phyloP scores from a whole-genome alignment of 495 filamentous ascomycete genomes.

The Neurospora sp. region DNA sequence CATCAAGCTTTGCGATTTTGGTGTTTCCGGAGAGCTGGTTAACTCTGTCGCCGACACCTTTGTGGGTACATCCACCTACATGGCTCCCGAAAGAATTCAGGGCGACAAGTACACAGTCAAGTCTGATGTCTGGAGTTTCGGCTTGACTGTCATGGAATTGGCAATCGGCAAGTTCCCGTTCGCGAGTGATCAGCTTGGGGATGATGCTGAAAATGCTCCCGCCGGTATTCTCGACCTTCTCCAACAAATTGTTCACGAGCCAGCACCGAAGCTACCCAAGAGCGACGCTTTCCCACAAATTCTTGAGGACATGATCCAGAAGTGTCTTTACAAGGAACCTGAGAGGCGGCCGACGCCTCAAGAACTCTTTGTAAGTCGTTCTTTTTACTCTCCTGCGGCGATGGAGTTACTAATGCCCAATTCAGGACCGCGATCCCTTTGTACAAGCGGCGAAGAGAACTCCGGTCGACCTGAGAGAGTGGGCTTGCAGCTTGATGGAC shows the following conservation, averaged over 20 bases:
- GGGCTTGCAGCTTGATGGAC: constrained; percentile 87
- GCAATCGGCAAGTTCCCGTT: constrained; percentile 97
- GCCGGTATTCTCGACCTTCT: constrained; percentile 93
- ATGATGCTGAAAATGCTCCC: constrained; percentile 60
- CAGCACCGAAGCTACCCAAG: constrained; percentile 85
- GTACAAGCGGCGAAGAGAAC: constrained; percentile 92
- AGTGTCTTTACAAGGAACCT: constrained; percentile 82
- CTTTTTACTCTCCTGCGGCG: not conserved
- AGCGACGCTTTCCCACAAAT: constrained; percentile 94
- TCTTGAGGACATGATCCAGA: constrained; percentile 91
- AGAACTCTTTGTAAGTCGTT: constrained; percentile 57
- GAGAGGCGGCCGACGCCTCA: constrained; percentile 83
- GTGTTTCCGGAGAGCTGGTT: constrained; percentile 89
- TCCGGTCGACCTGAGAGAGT: constrained; percentile 78
- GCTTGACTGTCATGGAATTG: constrained; percentile 90
- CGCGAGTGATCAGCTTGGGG: constrained; percentile 54
- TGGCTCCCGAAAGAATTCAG: constrained; percentile 96
- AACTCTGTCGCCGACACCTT: constrained; percentile 98
- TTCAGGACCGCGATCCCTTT: constrained; percentile 79
- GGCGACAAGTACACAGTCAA: constrained; percentile 95
- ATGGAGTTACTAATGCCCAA: constrained; percentile 11
- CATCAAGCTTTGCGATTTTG: constrained; percentile 98
- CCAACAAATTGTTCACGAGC: constrained; percentile 95
- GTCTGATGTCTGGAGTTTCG: constrained; percentile 97
- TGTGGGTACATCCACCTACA: constrained; percentile 96